Evolutionary conservation across 139 green algal species (phyloP).

Genomic region (Chlamydomonas asymmetrica): DNA sequence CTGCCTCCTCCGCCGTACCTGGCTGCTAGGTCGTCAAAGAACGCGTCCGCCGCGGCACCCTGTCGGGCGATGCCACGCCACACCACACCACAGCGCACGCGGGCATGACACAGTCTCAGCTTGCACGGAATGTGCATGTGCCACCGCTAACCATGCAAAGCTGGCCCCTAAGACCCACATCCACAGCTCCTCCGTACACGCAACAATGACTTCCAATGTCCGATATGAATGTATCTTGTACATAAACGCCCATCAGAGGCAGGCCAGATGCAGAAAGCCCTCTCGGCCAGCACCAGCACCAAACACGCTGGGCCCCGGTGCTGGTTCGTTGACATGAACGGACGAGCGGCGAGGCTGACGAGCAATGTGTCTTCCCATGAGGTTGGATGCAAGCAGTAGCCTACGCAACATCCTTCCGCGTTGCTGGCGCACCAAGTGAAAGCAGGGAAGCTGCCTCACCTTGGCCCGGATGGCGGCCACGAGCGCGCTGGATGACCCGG

Average conservation of each 20-base stretch:
- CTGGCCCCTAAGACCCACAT: not conserved
- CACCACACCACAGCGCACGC: not conserved
- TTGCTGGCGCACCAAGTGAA: not conserved
- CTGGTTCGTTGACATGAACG: no score
- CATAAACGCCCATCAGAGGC: not conserved
- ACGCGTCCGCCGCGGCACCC: constrained; percentile 14
- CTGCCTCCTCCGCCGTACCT: constrained; percentile 39
- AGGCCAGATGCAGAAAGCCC: not conserved
- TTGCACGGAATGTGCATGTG: no score
- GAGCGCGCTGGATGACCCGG: constrained; percentile 20
- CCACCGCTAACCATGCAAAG: not conserved
- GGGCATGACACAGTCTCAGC: not conserved
- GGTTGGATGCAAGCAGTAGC: not conserved
- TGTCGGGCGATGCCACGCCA: constrained; percentile 13
- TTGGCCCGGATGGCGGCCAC: constrained; percentile 42
- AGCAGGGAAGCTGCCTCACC: not conserved
- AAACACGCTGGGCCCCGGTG: no score
- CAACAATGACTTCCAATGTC: not conserved
- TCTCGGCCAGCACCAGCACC: not conserved
- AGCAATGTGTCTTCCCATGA: not conserved
- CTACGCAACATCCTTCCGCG: not conserved
- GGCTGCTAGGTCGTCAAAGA: constrained; percentile 44
- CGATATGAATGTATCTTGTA: not conserved
- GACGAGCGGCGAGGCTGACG: no score
- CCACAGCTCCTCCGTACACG: not conserved